Conservation (phyloP, 2,329 filamentous ascomycete genomes). For the Dactylellina haptotyla region DNA sequence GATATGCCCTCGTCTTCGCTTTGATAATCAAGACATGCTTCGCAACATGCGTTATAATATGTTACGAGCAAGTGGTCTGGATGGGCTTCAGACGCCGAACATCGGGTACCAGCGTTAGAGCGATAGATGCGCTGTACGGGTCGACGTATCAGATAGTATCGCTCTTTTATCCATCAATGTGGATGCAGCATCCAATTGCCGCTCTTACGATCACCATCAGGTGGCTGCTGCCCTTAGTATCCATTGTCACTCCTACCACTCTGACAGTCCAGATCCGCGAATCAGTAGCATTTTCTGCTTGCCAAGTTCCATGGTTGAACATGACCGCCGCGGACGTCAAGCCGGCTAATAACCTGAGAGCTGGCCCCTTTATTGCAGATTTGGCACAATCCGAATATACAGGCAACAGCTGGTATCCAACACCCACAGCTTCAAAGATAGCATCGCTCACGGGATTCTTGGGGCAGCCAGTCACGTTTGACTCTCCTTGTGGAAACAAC, state of each 20-base stretch:
- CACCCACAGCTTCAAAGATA: slow-evolving; percentile 31
- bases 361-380: slow-evolving; percentile 14
- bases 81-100: slow-evolving; percentile 28
- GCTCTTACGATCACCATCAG: slow-evolving; percentile 38
- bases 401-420: slow-evolving; percentile 4
- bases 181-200: slow-evolving; percentile 36
- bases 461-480: slow-evolving; percentile 29
- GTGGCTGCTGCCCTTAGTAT: slow-evolving; percentile 48
- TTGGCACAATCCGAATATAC: slow-evolving; percentile 43
- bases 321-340: background rate
- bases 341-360: background rate
- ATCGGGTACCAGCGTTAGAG: slow-evolving; percentile 31
- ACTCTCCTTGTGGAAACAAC: slow-evolving; percentile 42
- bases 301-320: slow-evolving; percentile 38
- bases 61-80: slow-evolving; percentile 51
- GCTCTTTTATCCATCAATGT: slow-evolving; percentile 39
- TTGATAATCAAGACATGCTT: slow-evolving; percentile 46
- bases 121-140: slow-evolving; percentile 50
- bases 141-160: slow-evolving; percentile 45
- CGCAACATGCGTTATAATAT: slow-evolving; percentile 37
- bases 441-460: slow-evolving; percentile 30
- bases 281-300: slow-evolving; percentile 2
- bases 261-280: slow-evolving; percentile 37
- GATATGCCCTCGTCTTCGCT: slow-evolving; percentile 37
- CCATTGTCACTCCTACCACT: slow-evolving; percentile 43